phyloP scores from a whole-genome alignment of 768 basidiomycete genomes.

The Peribolospora baueri region DNA sequence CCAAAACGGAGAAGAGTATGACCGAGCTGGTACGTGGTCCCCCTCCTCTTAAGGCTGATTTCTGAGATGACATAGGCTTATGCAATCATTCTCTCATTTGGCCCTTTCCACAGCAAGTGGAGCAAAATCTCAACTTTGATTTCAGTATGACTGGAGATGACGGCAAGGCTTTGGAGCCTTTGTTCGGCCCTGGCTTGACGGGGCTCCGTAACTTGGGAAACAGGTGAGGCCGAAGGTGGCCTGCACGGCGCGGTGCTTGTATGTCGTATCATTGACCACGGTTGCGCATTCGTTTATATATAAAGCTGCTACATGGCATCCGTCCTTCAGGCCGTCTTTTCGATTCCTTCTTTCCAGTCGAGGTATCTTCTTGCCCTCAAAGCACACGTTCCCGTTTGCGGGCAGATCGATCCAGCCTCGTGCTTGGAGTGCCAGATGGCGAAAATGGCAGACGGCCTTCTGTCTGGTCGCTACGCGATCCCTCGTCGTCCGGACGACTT shows the following conservation, averaged over 20 bases:
- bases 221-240: conserved; percentile 26
- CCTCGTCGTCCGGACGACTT: conserved; percentile 20
- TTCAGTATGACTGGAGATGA: conserved; percentile 71
- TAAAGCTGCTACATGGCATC: conserved; percentile 91
- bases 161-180: conserved; percentile 61
- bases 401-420: conserved; percentile 42
- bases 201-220: conserved; percentile 84
- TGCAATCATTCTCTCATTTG: background rate
- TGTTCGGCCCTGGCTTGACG: conserved; percentile 71
- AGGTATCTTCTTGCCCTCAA: conserved; percentile 36
- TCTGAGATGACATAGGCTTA: background rate
- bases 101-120: conserved; percentile 44
- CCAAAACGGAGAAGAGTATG: conserved; percentile 88
- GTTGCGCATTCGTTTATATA: background rate
- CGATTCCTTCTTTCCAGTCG: conserved; percentile 47
- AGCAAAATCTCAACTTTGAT: conserved; percentile 83
- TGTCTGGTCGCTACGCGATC: conserved; percentile 72
- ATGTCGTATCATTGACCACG: background rate
- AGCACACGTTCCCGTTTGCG: conserved; percentile 38
- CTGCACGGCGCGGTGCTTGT: background rate
- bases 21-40: conserved; percentile 51
- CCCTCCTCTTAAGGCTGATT: background rate
- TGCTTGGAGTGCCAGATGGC: conserved; percentile 90
- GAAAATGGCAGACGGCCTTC: conserved; percentile 73
- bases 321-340: conserved; percentile 61